These are phyloP conservation scores for Fusarium nanum DNA, from an alignment of 2,329 filamentous ascomycete genomes.

Conservation along the genomic window DNA sequence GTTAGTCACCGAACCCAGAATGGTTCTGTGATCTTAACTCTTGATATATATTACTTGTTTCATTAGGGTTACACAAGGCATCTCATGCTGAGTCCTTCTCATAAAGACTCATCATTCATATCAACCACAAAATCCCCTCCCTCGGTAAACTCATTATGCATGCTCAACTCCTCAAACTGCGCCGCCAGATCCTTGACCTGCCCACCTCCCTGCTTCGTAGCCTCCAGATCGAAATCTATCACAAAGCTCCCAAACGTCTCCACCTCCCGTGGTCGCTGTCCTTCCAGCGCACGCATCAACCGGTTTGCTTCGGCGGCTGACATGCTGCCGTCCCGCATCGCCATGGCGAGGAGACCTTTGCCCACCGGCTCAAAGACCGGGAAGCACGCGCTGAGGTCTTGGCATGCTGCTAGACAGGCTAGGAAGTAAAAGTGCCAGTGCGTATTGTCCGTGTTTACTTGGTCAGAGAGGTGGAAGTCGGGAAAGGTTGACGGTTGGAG, in stretches of 20 bases:
- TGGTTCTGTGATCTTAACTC: too few relatives aligned
- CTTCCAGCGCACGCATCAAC: constrained; percentile 1
- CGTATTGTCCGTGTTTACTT: not conserved
- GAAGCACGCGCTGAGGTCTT: not conserved
- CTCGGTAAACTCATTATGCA: constrained; percentile 24
- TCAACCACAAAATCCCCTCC: constrained; percentile 23
- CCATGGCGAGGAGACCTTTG: constrained; percentile 12
- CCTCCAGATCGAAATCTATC: constrained; percentile 17
- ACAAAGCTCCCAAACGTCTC: not conserved
- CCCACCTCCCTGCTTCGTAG: constrained; percentile 13
- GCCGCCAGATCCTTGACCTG: constrained; percentile 18
- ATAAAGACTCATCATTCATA: not conserved
- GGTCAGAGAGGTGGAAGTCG: not conserved
- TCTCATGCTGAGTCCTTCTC: not conserved
- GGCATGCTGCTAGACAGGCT: constrained; percentile 4
- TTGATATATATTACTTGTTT: not conserved
- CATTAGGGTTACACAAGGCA: not conserved
- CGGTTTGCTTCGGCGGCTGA: constrained; percentile 6
- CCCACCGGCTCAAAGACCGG: constrained; percentile 7
- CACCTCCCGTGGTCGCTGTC: not conserved
- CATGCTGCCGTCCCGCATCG: constrained; percentile 12
- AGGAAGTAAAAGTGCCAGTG: constrained; percentile 21
- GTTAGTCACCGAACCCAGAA: too few relatives aligned
- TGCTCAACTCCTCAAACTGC: constrained; percentile 21
- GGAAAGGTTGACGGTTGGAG: not conserved